Evolutionary conservation across 768 basidiomycete genomes (phyloP).

Genomic region (Collybiopsis luxurians): DNA sequence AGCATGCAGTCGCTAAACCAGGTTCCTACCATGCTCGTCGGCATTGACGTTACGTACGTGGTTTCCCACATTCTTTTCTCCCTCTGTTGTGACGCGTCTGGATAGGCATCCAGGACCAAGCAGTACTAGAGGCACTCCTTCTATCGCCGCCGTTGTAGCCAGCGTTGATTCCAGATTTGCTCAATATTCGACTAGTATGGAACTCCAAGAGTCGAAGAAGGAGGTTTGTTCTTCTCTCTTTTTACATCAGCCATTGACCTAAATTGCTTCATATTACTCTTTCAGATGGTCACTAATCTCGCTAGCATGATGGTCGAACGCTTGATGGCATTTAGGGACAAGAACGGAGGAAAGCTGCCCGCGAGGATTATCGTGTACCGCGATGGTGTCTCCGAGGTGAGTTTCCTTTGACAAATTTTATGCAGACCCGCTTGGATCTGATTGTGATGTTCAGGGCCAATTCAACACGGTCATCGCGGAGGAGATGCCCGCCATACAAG

Average conservation of each 20-base stretch:
- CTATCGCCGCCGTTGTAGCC: conserved; percentile 84
- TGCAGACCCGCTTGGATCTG: conserved; percentile 17
- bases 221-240: conserved; percentile 46
- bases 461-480: conserved; percentile 59
- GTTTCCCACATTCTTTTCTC: conserved; percentile 37
- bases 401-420: no score
- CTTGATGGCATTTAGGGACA: conserved; percentile 46
- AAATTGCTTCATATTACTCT: neutral
- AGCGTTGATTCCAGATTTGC: conserved; percentile 61
- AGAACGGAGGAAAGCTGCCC: conserved; percentile 51
- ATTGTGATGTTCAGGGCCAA: conserved; percentile 55
- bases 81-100: conserved; percentile 52
- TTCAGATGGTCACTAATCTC: conserved; percentile 76
- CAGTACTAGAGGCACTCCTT: conserved; percentile 72
- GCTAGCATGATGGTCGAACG: conserved; percentile 66
- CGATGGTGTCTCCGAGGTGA: conserved; percentile 80
- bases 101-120: conserved; percentile 66
- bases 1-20: conserved; percentile 60
- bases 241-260: neutral
- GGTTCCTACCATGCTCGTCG: conserved; percentile 74
- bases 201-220: conserved; percentile 70
- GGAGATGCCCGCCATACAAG: conserved; percentile 63
- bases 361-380: conserved; percentile 70
- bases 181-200: conserved; percentile 74
- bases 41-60: conserved; percentile 57